These are phyloP conservation scores for Poterioochromonas sp. DNA, from an alignment of 352 stramenopile species.

Conservation along the genomic window DNA sequence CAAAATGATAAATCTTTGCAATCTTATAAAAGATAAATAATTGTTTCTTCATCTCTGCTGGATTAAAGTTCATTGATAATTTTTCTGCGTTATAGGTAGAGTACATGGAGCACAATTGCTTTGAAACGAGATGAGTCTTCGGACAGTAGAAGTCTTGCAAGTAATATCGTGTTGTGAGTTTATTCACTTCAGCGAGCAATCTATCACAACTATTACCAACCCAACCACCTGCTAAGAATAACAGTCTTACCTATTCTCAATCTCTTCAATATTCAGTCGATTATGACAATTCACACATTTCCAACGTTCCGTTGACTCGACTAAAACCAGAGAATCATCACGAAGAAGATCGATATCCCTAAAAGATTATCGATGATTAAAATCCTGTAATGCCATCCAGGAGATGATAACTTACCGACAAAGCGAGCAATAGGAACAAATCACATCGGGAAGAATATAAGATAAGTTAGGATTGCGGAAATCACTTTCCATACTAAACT, in stretches of 20 bases:
- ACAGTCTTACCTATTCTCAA: too few species aligned
- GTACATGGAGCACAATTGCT: background rate
- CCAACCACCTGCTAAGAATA: too few species aligned
- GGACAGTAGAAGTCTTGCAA: slow-evolving; percentile 29
- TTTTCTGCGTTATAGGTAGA: background rate
- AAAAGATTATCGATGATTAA: background rate
- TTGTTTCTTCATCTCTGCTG: background rate
- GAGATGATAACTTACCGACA: slow-evolving; percentile 57
- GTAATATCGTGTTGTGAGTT: background rate
- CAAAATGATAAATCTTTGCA: background rate
- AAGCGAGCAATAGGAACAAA: slow-evolving; percentile 88
- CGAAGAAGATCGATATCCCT: slow-evolving; percentile 18
- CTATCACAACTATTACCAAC: too few species aligned
- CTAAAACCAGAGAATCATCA: background rate
- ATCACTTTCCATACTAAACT: slow-evolving; percentile 66
- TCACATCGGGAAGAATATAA: slow-evolving; percentile 91
- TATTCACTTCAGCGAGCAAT: background rate
- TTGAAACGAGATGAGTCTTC: background rate
- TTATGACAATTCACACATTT: background rate
- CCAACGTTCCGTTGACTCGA: background rate
- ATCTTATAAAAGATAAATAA: background rate
- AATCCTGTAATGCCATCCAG: background rate
- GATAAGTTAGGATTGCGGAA: slow-evolving; percentile 86
- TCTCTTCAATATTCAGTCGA: background rate
- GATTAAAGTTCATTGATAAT: background rate